Base-by-base conservation (phyloP, 441 rosid species). In the Metrosideros polymorpha region DNA sequence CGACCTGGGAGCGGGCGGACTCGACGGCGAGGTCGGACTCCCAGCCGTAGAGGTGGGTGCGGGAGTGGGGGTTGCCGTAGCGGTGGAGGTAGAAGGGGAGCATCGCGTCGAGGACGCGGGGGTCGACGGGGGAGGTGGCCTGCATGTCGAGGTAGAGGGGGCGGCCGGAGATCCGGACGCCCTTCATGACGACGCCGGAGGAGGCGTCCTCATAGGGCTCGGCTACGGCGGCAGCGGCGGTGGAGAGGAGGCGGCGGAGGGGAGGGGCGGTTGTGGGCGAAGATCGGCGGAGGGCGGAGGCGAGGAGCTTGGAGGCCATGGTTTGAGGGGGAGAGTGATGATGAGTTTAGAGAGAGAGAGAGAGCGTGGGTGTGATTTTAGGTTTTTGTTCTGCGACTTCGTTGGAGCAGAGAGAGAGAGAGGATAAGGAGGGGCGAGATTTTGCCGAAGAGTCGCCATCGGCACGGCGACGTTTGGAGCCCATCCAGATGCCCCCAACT, bases 31-130 rank as follows among this genome's bases (percentile, higher is more conserved):
- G 89, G 84, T 97, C 99, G 6, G 99, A 97, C 86, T 97, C 99
- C 99, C 99, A 97, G 39, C 99, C 99, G 89, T 90, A 97, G 43
- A 96, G 93, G 88, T 97, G 99, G 66, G 99, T 96, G 7, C 99
- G 96, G 17, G 99, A 97, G 93, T 97, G 99, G 50, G 99, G 98
- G 87, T 96, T 97, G 0, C 99, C 99, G 83, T 89, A 97, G 22
- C 94, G 95, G 27, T 94, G 89, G 85, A 95, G 84, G 84, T 92
- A 90, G 77, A 90, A 97, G 3, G 98, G 97, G 22, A 92, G 94
- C 96, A 97, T 97, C 13, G 99, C 94, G 85, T 97, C 99, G 19
- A 95, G 89, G 32, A 97, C 98, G 83, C 99, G 90, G 15, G 99
- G 99, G 89, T 97, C 99, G 32, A 96, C 92, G 10, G 99, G 99